Evolutionary conservation across 2,329 filamentous ascomycete species (phyloP).

Genomic region (Daldinia sp.): DNA sequence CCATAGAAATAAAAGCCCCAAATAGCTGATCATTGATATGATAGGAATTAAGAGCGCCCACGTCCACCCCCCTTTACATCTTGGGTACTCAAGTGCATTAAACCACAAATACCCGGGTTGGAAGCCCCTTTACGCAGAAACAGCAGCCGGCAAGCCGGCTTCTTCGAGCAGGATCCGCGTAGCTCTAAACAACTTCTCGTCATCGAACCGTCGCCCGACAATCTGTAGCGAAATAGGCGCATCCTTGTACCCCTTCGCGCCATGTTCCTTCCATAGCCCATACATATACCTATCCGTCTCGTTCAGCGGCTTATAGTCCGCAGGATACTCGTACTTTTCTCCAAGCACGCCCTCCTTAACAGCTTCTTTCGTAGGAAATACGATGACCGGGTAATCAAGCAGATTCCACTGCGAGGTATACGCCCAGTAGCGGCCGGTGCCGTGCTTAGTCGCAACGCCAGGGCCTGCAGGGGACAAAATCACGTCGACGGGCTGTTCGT

Average conservation of each 20-base stretch:
- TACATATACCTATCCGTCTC: conserved; percentile 38
- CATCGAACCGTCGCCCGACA: conserved; percentile 48
- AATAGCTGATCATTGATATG: too few relatives aligned
- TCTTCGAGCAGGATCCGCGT: conserved; percentile 47
- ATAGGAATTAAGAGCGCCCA: too few relatives aligned
- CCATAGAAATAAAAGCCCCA: too few relatives aligned
- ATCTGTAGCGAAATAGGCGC: conserved; percentile 54
- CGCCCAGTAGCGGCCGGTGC: conserved; percentile 65
- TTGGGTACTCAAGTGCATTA: too few relatives aligned
- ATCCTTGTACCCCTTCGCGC: conserved; percentile 49
- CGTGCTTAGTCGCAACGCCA: conserved; percentile 52
- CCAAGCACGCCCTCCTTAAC: conserved; percentile 16
- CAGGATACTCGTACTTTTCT: conserved; percentile 31
- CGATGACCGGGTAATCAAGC: conserved; percentile 69
- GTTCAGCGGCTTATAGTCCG: conserved; percentile 34
- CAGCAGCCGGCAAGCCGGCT: conserved; percentile 42
- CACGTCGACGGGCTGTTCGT: conserved; percentile 60
- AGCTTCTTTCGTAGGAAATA: conserved; percentile 62
- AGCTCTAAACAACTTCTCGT: conserved; percentile 50
- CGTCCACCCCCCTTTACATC: too few relatives aligned
- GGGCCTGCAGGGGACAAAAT: conserved; percentile 68
- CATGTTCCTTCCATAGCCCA: conserved; percentile 48
- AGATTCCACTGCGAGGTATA: conserved; percentile 75
- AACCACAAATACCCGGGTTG: not conserved
- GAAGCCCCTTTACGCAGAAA: conserved; percentile 9